Evolutionary conservation across 306 rosid species (phyloP), one percentile per base, ranked within the genome.

Genomic region (Calophaca sinica): DNA sequence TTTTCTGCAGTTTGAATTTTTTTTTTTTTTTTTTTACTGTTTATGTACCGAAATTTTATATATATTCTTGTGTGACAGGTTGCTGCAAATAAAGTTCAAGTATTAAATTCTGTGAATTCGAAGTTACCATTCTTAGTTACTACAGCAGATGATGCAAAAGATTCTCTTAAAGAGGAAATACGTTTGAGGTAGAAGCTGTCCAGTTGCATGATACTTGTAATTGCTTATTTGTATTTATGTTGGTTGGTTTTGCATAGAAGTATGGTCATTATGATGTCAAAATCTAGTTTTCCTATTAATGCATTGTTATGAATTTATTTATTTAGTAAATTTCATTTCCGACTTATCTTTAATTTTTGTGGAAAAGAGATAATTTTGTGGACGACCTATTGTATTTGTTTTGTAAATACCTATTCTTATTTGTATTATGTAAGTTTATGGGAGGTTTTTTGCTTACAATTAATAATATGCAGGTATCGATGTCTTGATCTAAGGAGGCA

Each of bases 121-220:
- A 94, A 90, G 87, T 72, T 94, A 67, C 98, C 97, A 31, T 94
- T 94, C 80, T 70, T 90, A 80, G 88, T 94, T 78, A 94, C 98
- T 28, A 88, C 96, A 10, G 83, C 79, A 28, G 96, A 90, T 46
- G 96, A 90, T 70, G 92, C 96, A 53, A 94, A 88, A 63, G 97
- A 92, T 60, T 83, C 93, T 61, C 85, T 78, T 31, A 94, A 91
- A 85, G 98, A 91, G 81, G 98, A 94, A 82, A 90, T 91, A 68
- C 97, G 98, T 4, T 79, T 94, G 80, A 90, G 98, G 98, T 91
- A 77, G 15, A 74, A 57, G 51, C 64, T 51, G 59, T 61, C 44
- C 7, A 5, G 65, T 55, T 65, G 15, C 59, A 33, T 35, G 64
- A 52, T 51, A 46, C 36, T 74, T 50, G n/a, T 58, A 15, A 41